Base-by-base conservation (phyloP, 768 basidiomycete genomes). In the Daedaleopsis sinensis region DNA sequence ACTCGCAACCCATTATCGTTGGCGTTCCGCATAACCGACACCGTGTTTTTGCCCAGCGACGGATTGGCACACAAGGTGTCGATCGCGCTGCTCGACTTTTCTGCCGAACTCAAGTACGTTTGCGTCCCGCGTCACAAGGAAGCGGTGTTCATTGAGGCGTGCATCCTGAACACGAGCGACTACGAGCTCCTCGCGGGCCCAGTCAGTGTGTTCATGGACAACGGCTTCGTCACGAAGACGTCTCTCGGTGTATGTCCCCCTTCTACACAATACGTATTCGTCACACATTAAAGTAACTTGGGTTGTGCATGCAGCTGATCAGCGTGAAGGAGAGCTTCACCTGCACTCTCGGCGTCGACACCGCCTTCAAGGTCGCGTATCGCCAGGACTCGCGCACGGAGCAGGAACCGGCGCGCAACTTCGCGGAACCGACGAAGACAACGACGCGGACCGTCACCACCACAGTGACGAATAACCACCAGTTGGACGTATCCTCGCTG, bases 91-190 rank as follows among this genome's bases (percentile, higher is more conserved):
- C 73, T 85, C 19, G 73, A 77, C 5, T 82, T 86, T 64, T 75
- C 81, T 21, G 75, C 79, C 0, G 72, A 73, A 49, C 72, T 82
- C 39, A 79, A 76, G 23, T 80, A 82, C 67, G 77, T 86, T 13
- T 73, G 78, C 3, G 78, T 83, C 24, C 87, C 87, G 2, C 75
- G 81, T 37, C 70, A 79, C 36, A 79, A 79, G 39, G 75, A 81
- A 1, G 73, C 77, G 18, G 84, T 82, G 9, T 87, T 50, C 61
- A 56, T 66, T 11, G 52, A 83, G 79, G 82, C 78, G 59, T 70
- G 75, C 60, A 80, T 87, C 54, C 80, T 81, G 70, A 88, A 88
- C 65, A 82, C 77, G 47, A 85, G 82, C 68, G 82, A 84, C 54
- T 84, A 84, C 63, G 74, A 80, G 27, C 73, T 88, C 32, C 78